A percentile compares a stretch with the other conserved stretches of the same genome.
phyloP scores from a whole-genome alignment of 495 filamentous ascomycete species.

The Penicillium ochrochloron region DNA sequence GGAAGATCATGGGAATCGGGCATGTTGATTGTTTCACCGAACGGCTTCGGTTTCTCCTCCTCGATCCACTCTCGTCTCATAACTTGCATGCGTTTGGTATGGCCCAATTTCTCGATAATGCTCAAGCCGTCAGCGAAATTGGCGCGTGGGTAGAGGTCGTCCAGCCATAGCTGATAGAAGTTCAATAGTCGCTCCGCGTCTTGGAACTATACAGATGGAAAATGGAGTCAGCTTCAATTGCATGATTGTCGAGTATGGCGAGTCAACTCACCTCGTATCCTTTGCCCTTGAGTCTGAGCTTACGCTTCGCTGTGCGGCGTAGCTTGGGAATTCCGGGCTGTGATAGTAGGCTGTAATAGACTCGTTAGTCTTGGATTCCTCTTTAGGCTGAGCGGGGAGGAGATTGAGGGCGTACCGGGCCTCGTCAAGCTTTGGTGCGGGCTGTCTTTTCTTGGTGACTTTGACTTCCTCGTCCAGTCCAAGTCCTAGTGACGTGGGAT shows the following conservation, averaged over 20 bases:
- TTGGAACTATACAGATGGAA: slow-evolving; percentile 63
- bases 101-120: slow-evolving; percentile 93
- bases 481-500: slow-evolving; percentile 45
- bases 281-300: slow-evolving; percentile 86
- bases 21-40: slow-evolving; percentile 12
- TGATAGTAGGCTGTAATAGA: slow-evolving; percentile 66
- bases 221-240: not conserved
- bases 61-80: slow-evolving; percentile 87
- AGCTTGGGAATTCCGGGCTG: slow-evolving; percentile 83
- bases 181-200: slow-evolving; percentile 82
- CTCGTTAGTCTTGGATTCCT: not conserved
- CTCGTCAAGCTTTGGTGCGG: slow-evolving; percentile 86
- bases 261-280: slow-evolving; percentile 77
- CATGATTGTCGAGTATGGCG: not conserved
- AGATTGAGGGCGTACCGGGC: slow-evolving; percentile 54
- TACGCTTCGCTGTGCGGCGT: slow-evolving; percentile 67
- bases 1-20: slow-evolving; percentile 6
- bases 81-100: slow-evolving; percentile 72
- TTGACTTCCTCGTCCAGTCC: slow-evolving; percentile 89
- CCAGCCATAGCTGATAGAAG: slow-evolving; percentile 96
- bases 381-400: not conserved
- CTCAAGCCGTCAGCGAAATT: slow-evolving; percentile 88
- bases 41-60: slow-evolving; percentile 55
- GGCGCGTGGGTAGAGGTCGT: slow-evolving; percentile 92
- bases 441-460: slow-evolving; percentile 72